phyloP scores from a whole-genome alignment of 805 yeast species.

The Yamadazyma endophytica region DNA sequence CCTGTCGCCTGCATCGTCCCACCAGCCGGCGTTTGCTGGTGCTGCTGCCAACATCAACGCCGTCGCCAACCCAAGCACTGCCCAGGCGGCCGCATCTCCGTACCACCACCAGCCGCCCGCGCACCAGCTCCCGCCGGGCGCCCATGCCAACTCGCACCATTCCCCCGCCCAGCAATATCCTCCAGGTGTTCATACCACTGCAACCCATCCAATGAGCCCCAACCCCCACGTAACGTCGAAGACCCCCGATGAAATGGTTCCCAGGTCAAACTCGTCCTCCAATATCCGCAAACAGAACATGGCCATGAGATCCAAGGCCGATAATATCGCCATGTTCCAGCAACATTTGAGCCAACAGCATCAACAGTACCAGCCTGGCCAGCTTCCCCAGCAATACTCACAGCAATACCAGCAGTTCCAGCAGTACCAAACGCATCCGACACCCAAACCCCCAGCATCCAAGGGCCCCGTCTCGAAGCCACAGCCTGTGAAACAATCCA shows the following conservation, averaged over 20 bases:
- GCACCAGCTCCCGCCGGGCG: not conserved
- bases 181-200: not conserved
- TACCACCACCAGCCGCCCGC: not conserved
- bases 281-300: conserved; percentile 8
- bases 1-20: not conserved
- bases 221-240: not conserved
- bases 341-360: conserved; percentile 11
- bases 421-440: conserved; percentile 3
- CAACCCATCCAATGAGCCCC: not conserved
- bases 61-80: conserved; percentile 1
- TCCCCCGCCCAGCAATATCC: not conserved
- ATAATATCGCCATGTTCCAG: conserved; percentile 13
- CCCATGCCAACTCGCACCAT: not conserved
- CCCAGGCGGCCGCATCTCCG: not conserved
- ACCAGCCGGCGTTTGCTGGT: not conserved
- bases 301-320: conserved; percentile 11
- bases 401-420: conserved; percentile 13
- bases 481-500: too few relatives aligned
- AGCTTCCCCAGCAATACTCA: conserved; percentile 8
- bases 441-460: conserved; percentile 1
- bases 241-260: too few relatives aligned
- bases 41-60: not conserved
- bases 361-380: conserved; percentile 12
- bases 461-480: not conserved
- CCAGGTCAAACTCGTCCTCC: conserved; percentile 7